Conservation (phyloP, 202 grass and related monocot species). For the Cymbopogon flexuosus region DNA sequence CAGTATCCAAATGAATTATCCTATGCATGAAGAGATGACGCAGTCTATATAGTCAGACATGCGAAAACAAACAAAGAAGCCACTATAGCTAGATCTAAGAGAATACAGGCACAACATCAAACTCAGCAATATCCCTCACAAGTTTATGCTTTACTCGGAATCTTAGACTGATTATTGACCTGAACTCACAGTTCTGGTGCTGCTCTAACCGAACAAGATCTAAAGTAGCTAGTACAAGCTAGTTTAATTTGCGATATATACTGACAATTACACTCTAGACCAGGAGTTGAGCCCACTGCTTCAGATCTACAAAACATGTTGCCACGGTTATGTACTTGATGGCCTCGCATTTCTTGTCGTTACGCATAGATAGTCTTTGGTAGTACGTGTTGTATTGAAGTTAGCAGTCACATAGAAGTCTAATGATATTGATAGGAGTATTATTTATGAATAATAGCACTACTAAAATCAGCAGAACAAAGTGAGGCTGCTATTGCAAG, state of each 20-base stretch:
- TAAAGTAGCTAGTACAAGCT: neutral
- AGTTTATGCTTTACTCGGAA: neutral
- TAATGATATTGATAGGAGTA: no score
- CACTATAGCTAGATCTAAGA: neutral
- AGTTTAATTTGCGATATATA: neutral
- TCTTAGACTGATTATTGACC: neutral
- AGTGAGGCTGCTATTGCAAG: neutral
- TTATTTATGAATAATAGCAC: no score
- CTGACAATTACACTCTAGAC: neutral
- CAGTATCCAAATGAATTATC: neutral
- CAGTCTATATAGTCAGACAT: neutral
- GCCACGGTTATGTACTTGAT: no score
- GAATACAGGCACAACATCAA: neutral
- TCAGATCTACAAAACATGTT: neutral
- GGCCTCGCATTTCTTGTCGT: no score
- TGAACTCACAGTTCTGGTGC: neutral
- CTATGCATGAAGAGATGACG: neutral
- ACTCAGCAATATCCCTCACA: neutral
- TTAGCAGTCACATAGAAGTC: no score
- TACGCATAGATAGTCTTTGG: no score
- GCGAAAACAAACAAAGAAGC: neutral
- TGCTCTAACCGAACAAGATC: slow-evolving; percentile 1
- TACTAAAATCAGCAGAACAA: no score
- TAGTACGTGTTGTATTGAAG: no score
- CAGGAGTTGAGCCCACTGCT: neutral